A percentile compares a stretch with the other conserved stretches of the same genome.
These are phyloP conservation scores for Trichoderma arundinaceum DNA, from an alignment of 2,329 filamentous ascomycete genomes.

Conservation along the genomic window DNA sequence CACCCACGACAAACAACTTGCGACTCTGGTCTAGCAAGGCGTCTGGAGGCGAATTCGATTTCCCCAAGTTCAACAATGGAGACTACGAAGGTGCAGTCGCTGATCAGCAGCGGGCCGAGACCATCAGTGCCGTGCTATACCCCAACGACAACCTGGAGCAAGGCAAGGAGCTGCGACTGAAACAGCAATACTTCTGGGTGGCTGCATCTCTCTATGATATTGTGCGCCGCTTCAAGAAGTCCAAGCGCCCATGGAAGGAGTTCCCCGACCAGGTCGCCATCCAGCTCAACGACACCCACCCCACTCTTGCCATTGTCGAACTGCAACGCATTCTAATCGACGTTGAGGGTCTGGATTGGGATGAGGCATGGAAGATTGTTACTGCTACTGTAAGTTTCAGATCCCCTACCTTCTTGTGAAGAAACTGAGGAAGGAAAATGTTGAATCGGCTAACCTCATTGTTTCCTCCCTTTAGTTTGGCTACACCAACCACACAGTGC, in stretches of 20 bases:
- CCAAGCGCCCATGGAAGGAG: constrained; percentile 85
- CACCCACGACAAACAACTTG: constrained; percentile 91
- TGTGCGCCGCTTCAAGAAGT: constrained; percentile 97
- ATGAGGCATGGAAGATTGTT: constrained; percentile 86
- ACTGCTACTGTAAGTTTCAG: constrained; percentile 61
- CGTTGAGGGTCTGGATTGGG: constrained; percentile 89
- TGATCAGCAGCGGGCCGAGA: constrained; percentile 99
- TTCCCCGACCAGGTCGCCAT: constrained; percentile 96
- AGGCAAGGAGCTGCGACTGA: constrained; percentile 94
- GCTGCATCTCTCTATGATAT: constrained; percentile 96
- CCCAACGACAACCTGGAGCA: constrained; percentile 97
- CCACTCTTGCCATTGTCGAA: constrained; percentile 94
- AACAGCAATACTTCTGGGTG: constrained; percentile 99
- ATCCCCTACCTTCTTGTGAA: too few species aligned
- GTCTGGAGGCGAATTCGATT: constrained; percentile 96
- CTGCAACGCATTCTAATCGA: constrained; percentile 92
- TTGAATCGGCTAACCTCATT: not conserved
- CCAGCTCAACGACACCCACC: constrained; percentile 97
- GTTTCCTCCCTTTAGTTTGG: constrained; percentile 66
- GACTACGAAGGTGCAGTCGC: constrained; percentile 97
- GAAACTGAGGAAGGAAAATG: not conserved
- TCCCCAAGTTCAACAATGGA: constrained; percentile 98
- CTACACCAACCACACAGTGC: constrained; percentile 98
- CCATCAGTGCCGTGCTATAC: constrained; percentile 95
- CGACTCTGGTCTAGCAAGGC: constrained; percentile 98